Conservation (phyloP, 2,329 filamentous ascomycete species). For the Ascochyta pisi region DNA sequence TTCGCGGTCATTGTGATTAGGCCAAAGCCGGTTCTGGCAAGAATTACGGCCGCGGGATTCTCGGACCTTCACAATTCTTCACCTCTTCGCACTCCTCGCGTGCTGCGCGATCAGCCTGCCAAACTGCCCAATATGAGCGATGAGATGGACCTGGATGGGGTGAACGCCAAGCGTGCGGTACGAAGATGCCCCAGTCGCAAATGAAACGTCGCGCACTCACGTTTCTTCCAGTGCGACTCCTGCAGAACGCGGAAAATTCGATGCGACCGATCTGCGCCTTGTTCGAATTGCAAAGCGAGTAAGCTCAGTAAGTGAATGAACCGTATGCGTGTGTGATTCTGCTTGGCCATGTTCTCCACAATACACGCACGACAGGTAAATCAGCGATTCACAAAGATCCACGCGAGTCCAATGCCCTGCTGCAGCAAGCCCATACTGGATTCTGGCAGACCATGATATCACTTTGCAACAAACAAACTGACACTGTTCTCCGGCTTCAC, state of each 20-base stretch:
- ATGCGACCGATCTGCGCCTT: constrained; percentile 43
- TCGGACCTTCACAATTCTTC: too few species aligned
- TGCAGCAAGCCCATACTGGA: neutral
- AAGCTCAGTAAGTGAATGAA: constrained; percentile 38
- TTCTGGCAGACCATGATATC: neutral
- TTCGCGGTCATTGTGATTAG: neutral
- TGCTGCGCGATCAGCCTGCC: constrained; percentile 17
- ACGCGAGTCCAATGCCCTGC: neutral
- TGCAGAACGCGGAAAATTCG: constrained; percentile 47
- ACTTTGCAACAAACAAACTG: neutral
- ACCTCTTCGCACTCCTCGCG: constrained; percentile 22
- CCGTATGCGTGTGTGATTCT: neutral
- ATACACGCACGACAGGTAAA: neutral
- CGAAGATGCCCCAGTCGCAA: neutral
- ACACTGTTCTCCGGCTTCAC: neutral
- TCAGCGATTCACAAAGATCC: neutral
- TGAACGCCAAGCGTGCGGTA: constrained; percentile 42
- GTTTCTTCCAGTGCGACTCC: constrained; percentile 39
- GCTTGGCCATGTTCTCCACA: neutral
- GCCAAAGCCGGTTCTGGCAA: neutral
- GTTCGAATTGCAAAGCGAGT: constrained; percentile 48
- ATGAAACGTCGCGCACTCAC: neutral
- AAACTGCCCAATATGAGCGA: constrained; percentile 38
- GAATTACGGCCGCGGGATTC: neutral
- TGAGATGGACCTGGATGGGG: constrained; percentile 43